Conservation (phyloP, 1,139 yeast species). For the Arxiozyma bovina region DNA sequence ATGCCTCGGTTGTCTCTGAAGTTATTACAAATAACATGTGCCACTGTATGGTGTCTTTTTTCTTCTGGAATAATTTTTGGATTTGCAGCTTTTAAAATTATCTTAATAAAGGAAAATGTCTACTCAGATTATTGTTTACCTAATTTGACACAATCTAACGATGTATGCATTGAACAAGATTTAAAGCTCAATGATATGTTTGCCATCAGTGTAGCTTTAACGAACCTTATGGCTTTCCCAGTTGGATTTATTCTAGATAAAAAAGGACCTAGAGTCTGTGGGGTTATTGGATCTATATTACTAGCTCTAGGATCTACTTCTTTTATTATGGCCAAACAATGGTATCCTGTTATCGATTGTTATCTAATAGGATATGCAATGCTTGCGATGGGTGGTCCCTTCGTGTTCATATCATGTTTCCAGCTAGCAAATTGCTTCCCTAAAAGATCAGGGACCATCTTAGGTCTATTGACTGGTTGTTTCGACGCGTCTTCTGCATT, state of each 20-base stretch:
- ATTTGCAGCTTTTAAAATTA: constrained; percentile 86
- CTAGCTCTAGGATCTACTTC: constrained; percentile 46
- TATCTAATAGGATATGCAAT: constrained; percentile 55
- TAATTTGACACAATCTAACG: constrained; percentile 7
- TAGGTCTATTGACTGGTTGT: constrained; percentile 69
- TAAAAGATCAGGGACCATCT: constrained; percentile 54
- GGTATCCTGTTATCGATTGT: constrained; percentile 39
- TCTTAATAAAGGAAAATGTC: constrained; percentile 67
- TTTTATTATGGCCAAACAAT: constrained; percentile 28
- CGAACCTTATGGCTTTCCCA: constrained; percentile 74
- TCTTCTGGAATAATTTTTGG: constrained; percentile 95
- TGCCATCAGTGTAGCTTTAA: constrained; percentile 76
- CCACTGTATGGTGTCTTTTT: constrained; percentile 75
- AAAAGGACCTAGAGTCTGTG: constrained; percentile 74
- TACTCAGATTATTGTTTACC: constrained; percentile 50
- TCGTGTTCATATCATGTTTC: constrained; percentile 70
- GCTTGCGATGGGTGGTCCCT: constrained; percentile 77
- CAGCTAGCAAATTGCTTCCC: constrained; percentile 72
- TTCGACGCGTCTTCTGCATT: constrained; percentile 72
- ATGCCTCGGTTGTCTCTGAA: constrained; percentile 2
- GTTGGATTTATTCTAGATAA: constrained; percentile 73
- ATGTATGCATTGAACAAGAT: constrained; percentile 62
- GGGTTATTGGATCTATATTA: constrained; percentile 59
- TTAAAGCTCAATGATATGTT: constrained; percentile 72
- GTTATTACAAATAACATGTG: constrained; percentile 48